Base-by-base conservation (phyloP, 2,329 filamentous ascomycete species). In the Ceratocystis cacaofunesta region DNA sequence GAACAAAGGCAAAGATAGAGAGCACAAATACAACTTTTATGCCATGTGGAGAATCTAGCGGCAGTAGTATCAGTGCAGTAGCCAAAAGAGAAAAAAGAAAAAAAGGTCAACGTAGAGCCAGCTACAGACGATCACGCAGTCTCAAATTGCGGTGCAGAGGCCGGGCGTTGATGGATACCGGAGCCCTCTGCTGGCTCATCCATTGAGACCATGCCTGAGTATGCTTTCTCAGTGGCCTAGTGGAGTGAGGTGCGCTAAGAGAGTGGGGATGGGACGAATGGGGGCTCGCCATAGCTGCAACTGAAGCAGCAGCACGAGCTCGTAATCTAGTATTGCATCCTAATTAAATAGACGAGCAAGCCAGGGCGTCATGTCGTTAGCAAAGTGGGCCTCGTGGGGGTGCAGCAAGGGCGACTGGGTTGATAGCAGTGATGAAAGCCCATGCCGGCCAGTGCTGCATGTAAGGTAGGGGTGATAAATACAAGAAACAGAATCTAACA, bases 221-320 rank as follows among this genome's bases (percentile, higher is more conserved):
- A 48, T 66, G 63, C 44, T 60, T 65, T 28, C 65, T 46, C 41
- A 50, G 36, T 32, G 25, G 48, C 25, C 55, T 19, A 63, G 36
- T 32, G 55, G 55, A 12, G 4, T 36, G 25, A 58, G 28, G n/a
- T 36, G 5, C 7, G 15, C 3, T 8, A 5, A 6, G 25, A 19
- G 55, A 58, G 55, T n/a, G 8, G 28, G 55, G 4, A 52, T 25
- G 10, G 48, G 55, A 3, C 36, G 12, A 36, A 36, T 58, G n/a
- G 30, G 48, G 5, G 19, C 12, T 58, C 30, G 55, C 15, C 55
- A 15, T 30, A 8, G 55, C 55, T 17, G 55, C 28, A 58, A 30
- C 19, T 17, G 25, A 36, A 36, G 28, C 7, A 70, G 78, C 71
- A 77, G 75, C 68, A 57, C 5, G 22, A 19, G 28, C 32, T n/a